phyloP scores from a whole-genome alignment of 306 rosid species.

The Urtica urens region DNA sequence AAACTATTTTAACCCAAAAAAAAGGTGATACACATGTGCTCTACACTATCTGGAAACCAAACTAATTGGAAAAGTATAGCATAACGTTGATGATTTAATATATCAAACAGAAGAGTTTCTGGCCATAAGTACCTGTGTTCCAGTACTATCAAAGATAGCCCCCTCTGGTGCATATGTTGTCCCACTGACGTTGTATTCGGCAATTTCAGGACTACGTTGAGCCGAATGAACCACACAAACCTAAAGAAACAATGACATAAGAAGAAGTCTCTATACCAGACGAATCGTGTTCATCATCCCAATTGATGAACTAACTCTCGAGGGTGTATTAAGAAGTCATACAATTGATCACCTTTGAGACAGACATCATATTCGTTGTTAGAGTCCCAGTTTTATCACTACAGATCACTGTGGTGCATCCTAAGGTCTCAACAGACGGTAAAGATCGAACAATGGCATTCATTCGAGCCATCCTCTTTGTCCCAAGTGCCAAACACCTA shows the following conservation, averaged over 20 bases:
- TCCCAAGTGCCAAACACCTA: slow-evolving; percentile 98
- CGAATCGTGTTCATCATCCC: no score
- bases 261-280: no score
- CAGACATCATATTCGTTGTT: slow-evolving; percentile 98
- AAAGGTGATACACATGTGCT: no score
- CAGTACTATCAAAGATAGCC: slow-evolving; percentile 47
- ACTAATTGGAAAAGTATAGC: no score
- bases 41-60: no score
- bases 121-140: slow-evolving; percentile 61
- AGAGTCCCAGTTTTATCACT: slow-evolving; percentile 97
- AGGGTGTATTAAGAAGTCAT: slow-evolving; percentile 7
- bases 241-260: slow-evolving; percentile 31
- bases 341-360: slow-evolving; percentile 49
- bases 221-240: slow-evolving; percentile 80
- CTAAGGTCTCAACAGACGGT: slow-evolving; percentile 94
- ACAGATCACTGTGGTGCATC: slow-evolving; percentile 97
- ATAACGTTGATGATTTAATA: no score
- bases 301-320: neutral
- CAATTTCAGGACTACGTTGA: slow-evolving; percentile 42
- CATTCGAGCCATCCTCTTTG: slow-evolving; percentile 93
- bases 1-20: no score
- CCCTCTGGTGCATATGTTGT: slow-evolving; percentile 94
- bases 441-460: slow-evolving; percentile 90
- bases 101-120: no score
- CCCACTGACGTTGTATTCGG: slow-evolving; percentile 77